These are phyloP conservation scores for Dillenia turbinata DNA, from an alignment of 164 flowering plant species.

Conservation along the genomic window DNA sequence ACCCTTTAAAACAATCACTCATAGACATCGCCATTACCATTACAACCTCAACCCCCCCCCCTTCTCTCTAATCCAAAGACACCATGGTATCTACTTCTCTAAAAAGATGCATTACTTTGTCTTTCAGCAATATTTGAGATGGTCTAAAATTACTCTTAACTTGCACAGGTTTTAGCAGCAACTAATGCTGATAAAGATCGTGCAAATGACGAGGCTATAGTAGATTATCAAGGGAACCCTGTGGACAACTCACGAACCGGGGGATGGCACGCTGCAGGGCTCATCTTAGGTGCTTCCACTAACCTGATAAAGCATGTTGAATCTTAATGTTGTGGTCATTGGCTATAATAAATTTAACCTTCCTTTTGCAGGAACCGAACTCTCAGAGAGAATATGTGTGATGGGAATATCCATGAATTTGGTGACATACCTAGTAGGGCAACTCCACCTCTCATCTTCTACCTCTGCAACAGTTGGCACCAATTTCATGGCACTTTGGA, in stretches of 20 bases:
- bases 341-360: not conserved
- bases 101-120: not conserved
- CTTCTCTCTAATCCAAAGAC: too few species aligned
- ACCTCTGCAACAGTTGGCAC: conserved; percentile 85
- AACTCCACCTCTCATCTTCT: conserved; percentile 69
- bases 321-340: not conserved
- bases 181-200: conserved; percentile 22
- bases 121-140: not conserved
- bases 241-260: conserved; percentile 71
- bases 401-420: conserved; percentile 90
- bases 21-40: not conserved
- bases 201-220: conserved; percentile 28
- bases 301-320: not conserved
- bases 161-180: conserved; percentile 45
- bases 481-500: conserved; percentile 89
- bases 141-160: not conserved
- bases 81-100: conserved; percentile 6
- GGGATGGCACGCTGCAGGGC: conserved; percentile 91
- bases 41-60: not conserved
- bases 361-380: conserved; percentile 56
- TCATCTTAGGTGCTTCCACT: conserved; percentile 57
- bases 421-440: conserved; percentile 74
- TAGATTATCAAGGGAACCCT: conserved; percentile 64
- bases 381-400: conserved; percentile 79
- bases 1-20: not conserved